Percentiles rank a stretch among this genome's conserved stretches.
Conservation (phyloP, 1,284 basidiomycete genomes). For the Paramarasmius palmivorus region DNA sequence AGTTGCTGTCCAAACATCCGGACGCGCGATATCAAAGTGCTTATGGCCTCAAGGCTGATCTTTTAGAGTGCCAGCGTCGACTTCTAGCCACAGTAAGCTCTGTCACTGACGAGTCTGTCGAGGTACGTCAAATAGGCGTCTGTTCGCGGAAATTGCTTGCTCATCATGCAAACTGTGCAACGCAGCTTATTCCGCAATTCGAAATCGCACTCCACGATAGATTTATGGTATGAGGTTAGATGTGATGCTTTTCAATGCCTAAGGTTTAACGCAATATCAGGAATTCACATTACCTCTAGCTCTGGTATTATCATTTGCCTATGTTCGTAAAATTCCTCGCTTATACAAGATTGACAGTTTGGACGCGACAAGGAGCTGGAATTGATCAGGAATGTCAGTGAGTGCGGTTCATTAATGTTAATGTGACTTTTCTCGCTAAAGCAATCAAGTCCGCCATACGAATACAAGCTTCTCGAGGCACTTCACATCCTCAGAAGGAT, state of each 20-base stretch:
- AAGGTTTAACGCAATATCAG: slow-evolving; percentile 27
- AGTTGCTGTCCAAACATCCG: slow-evolving; percentile 66
- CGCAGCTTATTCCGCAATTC: slow-evolving; percentile 64
- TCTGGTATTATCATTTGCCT: slow-evolving; percentile 41
- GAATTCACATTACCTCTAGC: slow-evolving; percentile 69
- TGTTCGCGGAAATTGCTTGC: slow-evolving; percentile 8
- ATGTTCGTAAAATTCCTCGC: slow-evolving; percentile 7
- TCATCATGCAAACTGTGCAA: slow-evolving; percentile 8
- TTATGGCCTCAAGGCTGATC: slow-evolving; percentile 62
- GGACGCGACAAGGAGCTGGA: slow-evolving; percentile 72
- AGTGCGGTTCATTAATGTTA: slow-evolving; percentile 23
- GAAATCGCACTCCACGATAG: slow-evolving; percentile 64
- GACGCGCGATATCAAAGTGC: slow-evolving; percentile 70
- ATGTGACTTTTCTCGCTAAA: not conserved
- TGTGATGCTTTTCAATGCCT: not conserved
- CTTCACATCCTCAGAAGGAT: slow-evolving; percentile 42
- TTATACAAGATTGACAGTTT: slow-evolving; percentile 40
- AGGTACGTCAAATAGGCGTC: slow-evolving; percentile 35
- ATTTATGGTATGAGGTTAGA: slow-evolving; percentile 46
- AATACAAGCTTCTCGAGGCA: slow-evolving; percentile 62
- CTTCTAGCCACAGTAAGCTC: slow-evolving; percentile 59
- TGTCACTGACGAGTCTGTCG: slow-evolving; percentile 54
- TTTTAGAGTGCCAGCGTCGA: slow-evolving; percentile 64
- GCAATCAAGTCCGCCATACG: slow-evolving; percentile 48
- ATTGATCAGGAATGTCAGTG: slow-evolving; percentile 60